A percentile compares a stretch with the other conserved stretches of the same genome.
Evolutionary conservation across 164 flowering plant species (phyloP).

Genomic region (Santalum album): DNA sequence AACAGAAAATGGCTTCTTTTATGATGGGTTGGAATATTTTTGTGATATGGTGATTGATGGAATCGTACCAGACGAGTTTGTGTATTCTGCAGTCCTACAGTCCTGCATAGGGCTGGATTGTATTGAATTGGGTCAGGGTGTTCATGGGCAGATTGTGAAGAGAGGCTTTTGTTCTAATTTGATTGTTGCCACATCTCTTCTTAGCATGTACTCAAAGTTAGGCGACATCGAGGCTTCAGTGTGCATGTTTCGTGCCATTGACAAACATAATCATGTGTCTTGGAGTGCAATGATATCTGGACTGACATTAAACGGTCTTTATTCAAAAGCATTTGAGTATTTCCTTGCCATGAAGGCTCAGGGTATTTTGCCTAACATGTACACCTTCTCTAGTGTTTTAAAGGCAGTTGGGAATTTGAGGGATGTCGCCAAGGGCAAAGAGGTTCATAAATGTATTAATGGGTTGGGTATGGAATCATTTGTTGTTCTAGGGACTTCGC

Average conservation of each 20-base stretch:
- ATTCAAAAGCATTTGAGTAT: neutral
- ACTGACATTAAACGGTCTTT: neutral
- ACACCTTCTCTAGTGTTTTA: neutral
- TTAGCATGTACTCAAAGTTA: neutral
- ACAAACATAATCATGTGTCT: neutral
- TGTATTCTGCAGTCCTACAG: neutral
- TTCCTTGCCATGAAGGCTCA: neutral
- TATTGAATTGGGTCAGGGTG: constrained; percentile 1
- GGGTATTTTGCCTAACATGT: neutral
- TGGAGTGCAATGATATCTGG: neutral
- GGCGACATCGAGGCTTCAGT: neutral
- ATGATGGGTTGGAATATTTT: constrained; percentile 4
- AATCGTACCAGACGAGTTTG: neutral
- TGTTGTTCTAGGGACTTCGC: neutral
- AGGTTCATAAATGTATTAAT: neutral
- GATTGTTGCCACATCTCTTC: neutral
- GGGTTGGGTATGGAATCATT: neutral
- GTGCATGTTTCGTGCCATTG: neutral
- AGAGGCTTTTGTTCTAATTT: neutral
- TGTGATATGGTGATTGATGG: neutral
- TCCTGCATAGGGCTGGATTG: constrained; percentile 2
- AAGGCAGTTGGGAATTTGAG: neutral
- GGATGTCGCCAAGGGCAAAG: neutral
- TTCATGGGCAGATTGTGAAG: constrained; percentile 7
- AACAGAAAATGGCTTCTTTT: neutral